Conservation (phyloP, 371 early-diverging fungal species). For the Mortierella sp. region DNA sequence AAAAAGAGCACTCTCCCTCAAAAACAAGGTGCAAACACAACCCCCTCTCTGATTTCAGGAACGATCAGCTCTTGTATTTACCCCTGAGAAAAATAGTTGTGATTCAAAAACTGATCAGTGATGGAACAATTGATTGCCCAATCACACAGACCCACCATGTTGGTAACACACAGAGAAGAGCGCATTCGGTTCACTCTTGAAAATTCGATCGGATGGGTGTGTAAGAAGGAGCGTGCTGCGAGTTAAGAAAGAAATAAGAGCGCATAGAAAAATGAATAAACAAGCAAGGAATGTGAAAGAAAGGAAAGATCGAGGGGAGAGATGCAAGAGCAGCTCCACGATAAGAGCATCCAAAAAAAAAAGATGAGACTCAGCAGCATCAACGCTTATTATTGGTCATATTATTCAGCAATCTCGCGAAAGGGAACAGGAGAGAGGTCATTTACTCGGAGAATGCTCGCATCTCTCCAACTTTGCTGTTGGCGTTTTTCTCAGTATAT, state of each 20-base stretch:
- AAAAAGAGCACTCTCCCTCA: too few relatives aligned
- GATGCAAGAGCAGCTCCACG: not conserved
- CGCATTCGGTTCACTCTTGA: not conserved
- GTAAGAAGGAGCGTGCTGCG: not conserved
- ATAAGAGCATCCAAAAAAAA: not conserved
- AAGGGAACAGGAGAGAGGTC: too few relatives aligned
- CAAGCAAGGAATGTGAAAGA: not conserved
- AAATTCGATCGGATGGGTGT: not conserved
- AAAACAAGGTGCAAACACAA: too few relatives aligned
- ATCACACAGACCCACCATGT: not conserved
- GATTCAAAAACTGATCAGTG: not conserved
- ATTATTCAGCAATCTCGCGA: too few relatives aligned
- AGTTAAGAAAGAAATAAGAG: not conserved
- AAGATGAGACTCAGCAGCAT: not conserved
- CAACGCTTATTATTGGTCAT: too few relatives aligned
- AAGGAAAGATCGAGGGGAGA: not conserved
- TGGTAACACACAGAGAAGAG: not conserved
- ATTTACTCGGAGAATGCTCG: too few relatives aligned
- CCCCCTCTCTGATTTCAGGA: too few relatives aligned
- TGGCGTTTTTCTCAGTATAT: too few relatives aligned
- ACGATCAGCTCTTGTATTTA: too few relatives aligned
- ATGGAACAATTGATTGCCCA: constrained; percentile 6
- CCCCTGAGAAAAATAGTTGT: too few relatives aligned
- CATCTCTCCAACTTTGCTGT: too few relatives aligned
- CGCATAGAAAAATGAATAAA: too few relatives aligned